Evolutionary conservation across 1,284 basidiomycete genomes (phyloP).

Genomic region (Austroboletus niveus): DNA sequence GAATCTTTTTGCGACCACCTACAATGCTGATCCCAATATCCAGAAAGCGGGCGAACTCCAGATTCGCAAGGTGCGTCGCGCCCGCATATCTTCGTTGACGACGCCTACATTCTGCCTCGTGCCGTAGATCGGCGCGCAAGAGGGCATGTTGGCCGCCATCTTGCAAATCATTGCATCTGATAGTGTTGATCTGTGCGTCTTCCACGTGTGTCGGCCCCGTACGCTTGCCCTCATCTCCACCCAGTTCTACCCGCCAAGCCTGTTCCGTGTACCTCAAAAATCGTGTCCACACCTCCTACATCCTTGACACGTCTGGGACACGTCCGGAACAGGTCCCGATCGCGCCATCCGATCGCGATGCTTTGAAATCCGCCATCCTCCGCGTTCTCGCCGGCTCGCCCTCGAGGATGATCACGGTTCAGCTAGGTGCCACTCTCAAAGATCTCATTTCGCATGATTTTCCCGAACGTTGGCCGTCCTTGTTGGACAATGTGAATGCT

Average conservation of each 20-base stretch:
- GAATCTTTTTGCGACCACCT: conserved; percentile 75
- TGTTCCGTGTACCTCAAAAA: conserved; percentile 86
- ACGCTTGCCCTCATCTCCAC: conserved; percentile 1
- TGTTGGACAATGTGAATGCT: conserved; percentile 61
- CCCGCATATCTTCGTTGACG: not conserved
- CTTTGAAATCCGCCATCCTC: conserved; percentile 65
- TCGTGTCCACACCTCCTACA: conserved; percentile 66
- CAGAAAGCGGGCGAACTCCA: conserved; percentile 80
- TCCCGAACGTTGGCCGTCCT: conserved; percentile 68
- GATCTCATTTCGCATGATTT: conserved; percentile 71
- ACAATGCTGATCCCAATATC: conserved; percentile 80
- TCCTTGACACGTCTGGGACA: conserved; percentile 43
- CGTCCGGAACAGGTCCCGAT: conserved; percentile 63
- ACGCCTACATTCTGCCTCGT: conserved; percentile 5
- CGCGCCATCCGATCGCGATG: conserved; percentile 61
- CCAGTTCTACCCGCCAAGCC: conserved; percentile 74
- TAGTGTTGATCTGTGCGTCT: conserved; percentile 70
- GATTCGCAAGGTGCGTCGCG: conserved; percentile 67
- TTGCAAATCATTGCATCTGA: conserved; percentile 80
- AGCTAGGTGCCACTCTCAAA: conserved; percentile 71
- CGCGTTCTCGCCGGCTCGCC: conserved; percentile 67
- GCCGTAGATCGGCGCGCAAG: conserved; percentile 67
- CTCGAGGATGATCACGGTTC: conserved; percentile 66
- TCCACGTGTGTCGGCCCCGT: conserved; percentile 2
- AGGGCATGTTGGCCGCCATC: conserved; percentile 76